Evolutionary conservation across 2,329 filamentous ascomycete species (phyloP).

Genomic region (Trichoderma guizhouense): DNA sequence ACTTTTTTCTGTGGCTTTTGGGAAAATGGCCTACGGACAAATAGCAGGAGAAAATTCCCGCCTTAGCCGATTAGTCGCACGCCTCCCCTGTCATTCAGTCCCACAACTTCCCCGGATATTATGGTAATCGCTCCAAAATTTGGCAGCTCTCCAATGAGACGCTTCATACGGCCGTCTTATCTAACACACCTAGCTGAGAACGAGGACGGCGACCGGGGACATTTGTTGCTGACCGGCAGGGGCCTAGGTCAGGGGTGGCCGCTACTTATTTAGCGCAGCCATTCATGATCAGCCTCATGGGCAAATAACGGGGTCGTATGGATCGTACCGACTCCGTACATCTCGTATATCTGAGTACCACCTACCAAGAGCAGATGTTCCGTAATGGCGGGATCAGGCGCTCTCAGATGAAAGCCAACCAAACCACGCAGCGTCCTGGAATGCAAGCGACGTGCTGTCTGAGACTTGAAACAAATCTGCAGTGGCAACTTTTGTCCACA

Average conservation of each 20-base stretch:
- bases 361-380: background rate
- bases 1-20: background rate
- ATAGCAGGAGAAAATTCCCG: background rate
- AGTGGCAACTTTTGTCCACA: background rate
- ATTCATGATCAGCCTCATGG: background rate
- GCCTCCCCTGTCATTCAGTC: background rate
- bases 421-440: background rate
- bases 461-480: background rate
- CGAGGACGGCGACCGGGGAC: background rate
- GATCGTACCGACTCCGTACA: constrained; percentile 14
- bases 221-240: background rate
- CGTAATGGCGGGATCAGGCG: background rate
- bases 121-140: background rate
- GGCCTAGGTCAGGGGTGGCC: background rate
- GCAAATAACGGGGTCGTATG: constrained; percentile 7
- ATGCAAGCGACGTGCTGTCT: background rate
- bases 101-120: constrained; percentile 15
- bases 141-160: background rate
- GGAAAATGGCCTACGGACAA: background rate
- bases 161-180: background rate
- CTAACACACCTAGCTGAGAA: background rate
- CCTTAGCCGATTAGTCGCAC: constrained; percentile 9
- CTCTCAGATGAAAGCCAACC: background rate
- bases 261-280: background rate
- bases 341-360: constrained; percentile 17